Evolutionary conservation across 2,329 filamentous ascomycete species (phyloP), one percentile per base, ranked within the genome.

Genomic region (Dryadomyces quercivorus): DNA sequence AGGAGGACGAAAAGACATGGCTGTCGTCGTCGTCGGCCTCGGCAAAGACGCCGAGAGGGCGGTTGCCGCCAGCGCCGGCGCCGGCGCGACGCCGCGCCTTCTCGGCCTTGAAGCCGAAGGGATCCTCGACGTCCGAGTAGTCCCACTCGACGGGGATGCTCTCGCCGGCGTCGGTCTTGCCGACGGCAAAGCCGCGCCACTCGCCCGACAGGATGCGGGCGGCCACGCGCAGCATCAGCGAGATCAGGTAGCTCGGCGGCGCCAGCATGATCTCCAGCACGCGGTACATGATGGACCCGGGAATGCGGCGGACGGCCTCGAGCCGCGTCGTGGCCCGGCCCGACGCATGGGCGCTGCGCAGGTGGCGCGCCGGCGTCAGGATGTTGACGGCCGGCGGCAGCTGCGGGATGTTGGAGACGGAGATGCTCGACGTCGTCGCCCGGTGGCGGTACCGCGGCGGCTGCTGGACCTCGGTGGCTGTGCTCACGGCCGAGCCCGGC

Each of bases 211-310:
- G 78, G 58, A 95, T 88, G 58, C 80, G 82, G 0, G 86, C 84
- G 1, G 90, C 88, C 55, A 95, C 88, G 55, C 82, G 82, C 5
- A 95, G 76, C 75, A 95, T 90, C 44, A 95, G 73, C 26, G 81
- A 75, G 40, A 95, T 78, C 2, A 95, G 76, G 61, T 91, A 82
- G 16, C 84, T 80, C 0, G 91, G 89, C n/a, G 89, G 89, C 0
- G 86, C 82, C 15, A 95, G 71, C 4, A 95, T 76, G 34, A 93
- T 76, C 52, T 87, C 82, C 59, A 80, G 83, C 0, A 89, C 90
- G 68, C 88, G 91, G 55, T 84, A 80, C 26, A 95, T 77, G 34
- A 95, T 78, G 3, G 82, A 77, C 51, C 80, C 72, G 1, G 81
- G 78, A 34, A 85, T 70, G 46, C 75, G 71, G 52, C 75, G 73